A percentile compares a stretch with the other conserved stretches of the same genome.
phyloP scores from a whole-genome alignment of 139 green algal species.

The Asterochloris erici region DNA sequence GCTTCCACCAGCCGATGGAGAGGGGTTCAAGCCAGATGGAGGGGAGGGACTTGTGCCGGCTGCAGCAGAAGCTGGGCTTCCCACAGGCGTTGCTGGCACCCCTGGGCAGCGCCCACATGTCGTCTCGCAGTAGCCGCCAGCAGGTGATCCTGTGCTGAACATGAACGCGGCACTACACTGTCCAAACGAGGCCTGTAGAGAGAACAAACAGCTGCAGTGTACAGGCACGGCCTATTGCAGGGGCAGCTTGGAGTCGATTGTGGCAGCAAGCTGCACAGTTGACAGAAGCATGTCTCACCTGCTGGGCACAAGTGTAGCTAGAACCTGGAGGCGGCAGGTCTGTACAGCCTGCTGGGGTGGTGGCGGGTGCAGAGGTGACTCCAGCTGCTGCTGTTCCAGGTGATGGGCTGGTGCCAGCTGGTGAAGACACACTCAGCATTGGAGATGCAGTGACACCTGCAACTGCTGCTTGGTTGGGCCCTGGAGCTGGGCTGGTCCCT shows the following conservation, averaged over 20 bases:
- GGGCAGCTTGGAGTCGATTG: too few relatives aligned
- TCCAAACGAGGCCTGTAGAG: not conserved
- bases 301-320: too few relatives aligned
- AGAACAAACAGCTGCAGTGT: not conserved
- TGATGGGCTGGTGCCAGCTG: not conserved
- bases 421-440: not conserved
- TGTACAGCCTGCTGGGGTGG: not conserved
- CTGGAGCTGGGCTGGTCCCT: not conserved
- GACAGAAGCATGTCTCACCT: not conserved
- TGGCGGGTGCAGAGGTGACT: not conserved
- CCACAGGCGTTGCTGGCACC: not conserved
- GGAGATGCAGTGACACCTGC: not conserved
- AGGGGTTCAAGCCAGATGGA: not conserved
- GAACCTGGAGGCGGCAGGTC: too few relatives aligned
- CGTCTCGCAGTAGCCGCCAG: not conserved
- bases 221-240: too few relatives aligned
- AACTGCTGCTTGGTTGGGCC: not conserved
- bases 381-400: too few relatives aligned
- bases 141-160: slow-evolving; percentile 1
- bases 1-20: not conserved
- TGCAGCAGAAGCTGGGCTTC: not conserved
- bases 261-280: too few relatives aligned
- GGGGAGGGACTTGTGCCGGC: not conserved
- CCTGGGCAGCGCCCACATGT: slow-evolving; percentile 6
- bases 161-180: slow-evolving; percentile 3